A percentile compares a stretch with the other conserved stretches of the same genome.
phyloP scores from a whole-genome alignment of 2,329 filamentous ascomycete genomes.

The Calonectria hongkongensis region DNA sequence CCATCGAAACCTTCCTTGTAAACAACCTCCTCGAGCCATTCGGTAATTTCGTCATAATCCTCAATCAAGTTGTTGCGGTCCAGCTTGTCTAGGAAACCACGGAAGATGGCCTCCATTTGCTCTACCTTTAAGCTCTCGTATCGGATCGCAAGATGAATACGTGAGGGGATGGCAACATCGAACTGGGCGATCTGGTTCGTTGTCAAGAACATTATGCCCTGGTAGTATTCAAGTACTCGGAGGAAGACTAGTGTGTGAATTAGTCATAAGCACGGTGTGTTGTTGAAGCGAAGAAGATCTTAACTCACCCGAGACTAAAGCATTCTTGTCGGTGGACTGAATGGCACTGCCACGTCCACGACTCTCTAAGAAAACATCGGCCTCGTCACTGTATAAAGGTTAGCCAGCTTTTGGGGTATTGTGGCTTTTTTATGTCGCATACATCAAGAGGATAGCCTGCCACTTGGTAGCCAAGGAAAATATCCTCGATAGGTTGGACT shows the following conservation, averaged over 20 bases:
- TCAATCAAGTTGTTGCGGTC: not conserved
- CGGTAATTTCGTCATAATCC: not conserved
- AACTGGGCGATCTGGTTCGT: conserved; percentile 5
- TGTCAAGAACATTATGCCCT: conserved; percentile 3
- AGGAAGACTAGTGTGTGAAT: not conserved
- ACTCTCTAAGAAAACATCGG: not conserved
- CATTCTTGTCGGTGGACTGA: not conserved
- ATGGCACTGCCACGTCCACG: not conserved
- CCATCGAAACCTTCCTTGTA: not conserved
- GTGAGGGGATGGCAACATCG: not conserved
- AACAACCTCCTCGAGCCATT: not conserved
- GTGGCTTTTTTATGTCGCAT: too few species aligned
- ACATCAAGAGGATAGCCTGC: not conserved
- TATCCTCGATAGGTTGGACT: not conserved
- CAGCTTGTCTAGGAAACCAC: not conserved
- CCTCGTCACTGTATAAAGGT: not conserved
- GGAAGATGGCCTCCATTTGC: not conserved
- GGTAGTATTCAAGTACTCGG: conserved; percentile 2
- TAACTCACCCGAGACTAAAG: not conserved
- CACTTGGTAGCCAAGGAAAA: not conserved
- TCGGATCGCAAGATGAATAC: not conserved
- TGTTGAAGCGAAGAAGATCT: not conserved
- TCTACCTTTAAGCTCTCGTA: not conserved
- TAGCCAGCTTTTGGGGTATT: not conserved
- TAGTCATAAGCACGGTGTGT: not conserved